Percentiles rank a stretch among this genome's conserved stretches.
These are phyloP conservation scores for Aspergillus kassunensis DNA, from an alignment of 495 filamentous ascomycete genomes.

Conservation along the genomic window DNA sequence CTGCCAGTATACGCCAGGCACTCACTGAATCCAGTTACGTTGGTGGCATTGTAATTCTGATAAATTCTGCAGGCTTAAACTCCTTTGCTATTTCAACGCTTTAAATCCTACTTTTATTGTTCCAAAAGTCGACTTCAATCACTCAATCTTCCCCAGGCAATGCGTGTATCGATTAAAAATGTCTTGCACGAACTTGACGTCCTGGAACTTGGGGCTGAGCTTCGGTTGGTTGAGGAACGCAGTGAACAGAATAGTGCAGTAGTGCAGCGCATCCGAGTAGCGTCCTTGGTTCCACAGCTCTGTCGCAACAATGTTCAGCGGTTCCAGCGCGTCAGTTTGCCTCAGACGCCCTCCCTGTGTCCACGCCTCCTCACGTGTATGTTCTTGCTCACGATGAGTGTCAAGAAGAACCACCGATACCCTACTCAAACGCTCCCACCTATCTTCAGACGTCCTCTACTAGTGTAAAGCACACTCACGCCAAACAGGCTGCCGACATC, in stretches of 20 bases:
- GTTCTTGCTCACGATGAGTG: slow-evolving; percentile 33
- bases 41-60: too few relatives aligned
- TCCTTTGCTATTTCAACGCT: neutral
- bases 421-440: too few relatives aligned
- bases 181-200: slow-evolving; percentile 27
- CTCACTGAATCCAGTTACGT: too few relatives aligned
- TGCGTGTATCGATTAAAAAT: slow-evolving; percentile 35
- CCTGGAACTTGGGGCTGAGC: slow-evolving; percentile 30
- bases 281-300: slow-evolving; percentile 39
- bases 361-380: too few relatives aligned
- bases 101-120: neutral
- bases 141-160: slow-evolving; percentile 59
- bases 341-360: slow-evolving; percentile 27
- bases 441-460: too few relatives aligned
- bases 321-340: slow-evolving; percentile 35
- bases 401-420: slow-evolving; percentile 32
- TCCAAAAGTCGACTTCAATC: slow-evolving; percentile 8
- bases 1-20: too few relatives aligned
- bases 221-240: slow-evolving; percentile 31
- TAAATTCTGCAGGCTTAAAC: neutral
- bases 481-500: too few relatives aligned
- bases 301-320: slow-evolving; percentile 32
- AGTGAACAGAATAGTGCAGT: slow-evolving; percentile 33
- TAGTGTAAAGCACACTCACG: too few relatives aligned
- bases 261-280: slow-evolving; percentile 32